These are phyloP conservation scores for Solanum aculeatissimum DNA, from an alignment of 305 asterid species.

Conservation along the genomic window DNA sequence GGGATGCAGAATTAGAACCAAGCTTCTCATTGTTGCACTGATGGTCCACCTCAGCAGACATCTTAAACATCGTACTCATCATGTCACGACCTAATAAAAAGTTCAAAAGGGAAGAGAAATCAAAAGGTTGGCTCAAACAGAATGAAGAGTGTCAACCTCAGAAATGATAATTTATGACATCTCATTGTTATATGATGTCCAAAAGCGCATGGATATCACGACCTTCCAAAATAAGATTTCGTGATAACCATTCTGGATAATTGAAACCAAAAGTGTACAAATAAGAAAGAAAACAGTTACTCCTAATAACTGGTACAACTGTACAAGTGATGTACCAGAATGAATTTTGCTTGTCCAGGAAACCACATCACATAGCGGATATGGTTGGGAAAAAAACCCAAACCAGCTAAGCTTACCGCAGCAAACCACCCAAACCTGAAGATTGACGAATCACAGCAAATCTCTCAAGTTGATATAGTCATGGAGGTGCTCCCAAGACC, in stretches of 20 bases:
- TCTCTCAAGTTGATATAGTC: too few species aligned
- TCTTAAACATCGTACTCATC: neutral
- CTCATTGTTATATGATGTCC: neutral
- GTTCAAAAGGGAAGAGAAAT: neutral
- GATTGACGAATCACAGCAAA: too few species aligned
- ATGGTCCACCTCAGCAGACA: neutral
- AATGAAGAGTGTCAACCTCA: neutral
- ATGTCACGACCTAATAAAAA: neutral
- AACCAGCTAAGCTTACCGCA: neutral
- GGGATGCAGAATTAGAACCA: conserved; percentile 4
- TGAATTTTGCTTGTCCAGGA: neutral
- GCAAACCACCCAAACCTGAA: neutral
- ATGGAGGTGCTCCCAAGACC: too few species aligned
- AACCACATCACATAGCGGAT: neutral
- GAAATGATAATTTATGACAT: neutral
- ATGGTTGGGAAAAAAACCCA: neutral
- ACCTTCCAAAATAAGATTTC: neutral
- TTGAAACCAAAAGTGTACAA: neutral
- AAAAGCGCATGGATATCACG: neutral
- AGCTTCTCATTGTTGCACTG: conserved; percentile 1
- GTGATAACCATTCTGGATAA: neutral
- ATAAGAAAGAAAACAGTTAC: neutral
- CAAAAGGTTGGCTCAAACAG: neutral
- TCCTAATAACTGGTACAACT: neutral
- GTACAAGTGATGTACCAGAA: neutral